These are phyloP conservation scores for Fusarium dlaminii DNA, from an alignment of 2,329 filamentous ascomycete species.

Conservation along the genomic window DNA sequence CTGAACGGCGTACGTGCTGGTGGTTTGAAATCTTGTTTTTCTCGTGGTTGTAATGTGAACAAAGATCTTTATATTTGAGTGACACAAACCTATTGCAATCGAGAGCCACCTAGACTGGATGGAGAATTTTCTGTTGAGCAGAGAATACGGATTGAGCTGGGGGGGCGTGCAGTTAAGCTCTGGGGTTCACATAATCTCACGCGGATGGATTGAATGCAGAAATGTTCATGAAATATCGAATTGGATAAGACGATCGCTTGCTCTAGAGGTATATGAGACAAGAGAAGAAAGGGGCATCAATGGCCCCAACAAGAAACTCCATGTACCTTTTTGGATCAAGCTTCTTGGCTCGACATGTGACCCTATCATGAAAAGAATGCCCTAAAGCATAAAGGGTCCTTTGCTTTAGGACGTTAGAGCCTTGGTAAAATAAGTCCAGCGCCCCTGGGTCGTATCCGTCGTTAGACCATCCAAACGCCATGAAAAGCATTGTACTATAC, in stretches of 20 bases:
- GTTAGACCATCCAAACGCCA: conserved; percentile 42
- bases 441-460: conserved; percentile 38
- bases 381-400: not conserved
- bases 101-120: not conserved
- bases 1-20: conserved; percentile 33
- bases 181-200: not conserved
- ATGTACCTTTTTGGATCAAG: conserved; percentile 20
- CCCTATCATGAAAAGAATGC: conserved; percentile 12
- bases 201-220: not conserved
- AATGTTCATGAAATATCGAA: conserved; percentile 20
- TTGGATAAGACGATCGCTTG: conserved; percentile 38
- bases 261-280: conserved; percentile 42
- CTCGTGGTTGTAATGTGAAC: conserved; percentile 29
- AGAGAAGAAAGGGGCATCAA: conserved; percentile 25
- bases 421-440: conserved; percentile 32
- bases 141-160: not conserved
- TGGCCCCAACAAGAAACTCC: conserved; percentile 32
- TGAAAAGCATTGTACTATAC: conserved; percentile 27
- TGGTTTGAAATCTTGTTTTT: conserved; percentile 32
- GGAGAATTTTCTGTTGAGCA: conserved; percentile 13
- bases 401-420: conserved; percentile 12
- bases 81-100: conserved; percentile 2
- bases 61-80: conserved; percentile 9
- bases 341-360: conserved; percentile 7
- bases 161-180: not conserved